A percentile compares a stretch with the other conserved stretches of the same genome.
These are phyloP conservation scores for Suillus bovinus DNA, from an alignment of 768 basidiomycete species.

Conservation along the genomic window DNA sequence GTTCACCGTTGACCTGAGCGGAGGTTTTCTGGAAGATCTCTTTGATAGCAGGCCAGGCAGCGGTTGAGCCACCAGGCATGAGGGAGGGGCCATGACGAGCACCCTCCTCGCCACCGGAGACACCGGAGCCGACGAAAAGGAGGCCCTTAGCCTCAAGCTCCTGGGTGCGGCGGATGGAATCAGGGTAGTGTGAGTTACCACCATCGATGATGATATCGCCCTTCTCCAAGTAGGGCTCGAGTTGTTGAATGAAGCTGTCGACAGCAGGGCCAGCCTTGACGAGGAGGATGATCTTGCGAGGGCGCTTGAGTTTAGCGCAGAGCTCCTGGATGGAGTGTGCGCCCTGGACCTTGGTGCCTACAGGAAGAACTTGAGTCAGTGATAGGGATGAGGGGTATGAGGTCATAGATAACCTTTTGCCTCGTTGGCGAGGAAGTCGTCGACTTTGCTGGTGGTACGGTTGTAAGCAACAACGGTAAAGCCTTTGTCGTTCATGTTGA, in stretches of 20 bases:
- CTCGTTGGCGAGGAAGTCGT: constrained; percentile 92
- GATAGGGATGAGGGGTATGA: constrained; percentile 25
- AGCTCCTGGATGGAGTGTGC: constrained; percentile 94
- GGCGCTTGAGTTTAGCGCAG: constrained; percentile 86
- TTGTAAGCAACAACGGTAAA: constrained; percentile 97
- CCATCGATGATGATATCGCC: constrained; percentile 99
- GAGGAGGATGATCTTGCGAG: constrained; percentile 96
- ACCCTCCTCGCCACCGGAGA: constrained; percentile 99
- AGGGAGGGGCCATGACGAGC: constrained; percentile 96
- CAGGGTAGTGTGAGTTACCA: constrained; percentile 99
- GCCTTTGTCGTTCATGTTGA: constrained; percentile 99
- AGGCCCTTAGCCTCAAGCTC: constrained; percentile 94
- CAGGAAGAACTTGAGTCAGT: constrained; percentile 21
- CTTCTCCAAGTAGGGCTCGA: constrained; percentile 85
- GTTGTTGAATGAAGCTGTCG: constrained; percentile 91
- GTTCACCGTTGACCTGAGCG: constrained; percentile 91
- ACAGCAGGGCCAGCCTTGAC: constrained; percentile 98
- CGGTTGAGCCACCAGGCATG: constrained; percentile 96
- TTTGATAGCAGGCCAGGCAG: constrained; percentile 97
- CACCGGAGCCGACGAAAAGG: constrained; percentile 97
- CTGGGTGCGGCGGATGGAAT: constrained; percentile 91
- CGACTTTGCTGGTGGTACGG: constrained; percentile 95
- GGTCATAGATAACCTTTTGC: constrained; percentile 78
- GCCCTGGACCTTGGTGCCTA: constrained; percentile 94
- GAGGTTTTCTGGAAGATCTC: constrained; percentile 98